Base-by-base conservation (phyloP, 371 early-diverging fungal species). In the Capniomyces stellatus region DNA sequence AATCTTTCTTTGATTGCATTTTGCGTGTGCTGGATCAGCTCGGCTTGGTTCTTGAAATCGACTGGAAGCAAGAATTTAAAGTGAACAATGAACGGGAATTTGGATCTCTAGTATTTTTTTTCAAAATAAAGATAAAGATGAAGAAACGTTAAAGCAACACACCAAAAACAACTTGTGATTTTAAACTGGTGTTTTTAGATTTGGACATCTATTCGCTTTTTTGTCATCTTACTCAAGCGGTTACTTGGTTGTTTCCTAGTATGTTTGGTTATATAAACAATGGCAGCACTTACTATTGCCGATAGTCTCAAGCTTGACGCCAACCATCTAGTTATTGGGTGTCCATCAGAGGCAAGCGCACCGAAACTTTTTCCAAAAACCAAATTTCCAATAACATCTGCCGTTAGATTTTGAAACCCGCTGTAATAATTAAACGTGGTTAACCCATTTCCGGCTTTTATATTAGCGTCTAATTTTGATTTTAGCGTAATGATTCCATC, bases 341-440 rank as follows among this genome's bases (percentile, higher is more conserved):
- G n/a, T 29, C 29, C 29, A 29, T 21, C 31, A 3, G 8, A 8
- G 23, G 28, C 10, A 4, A 51, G 1, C 4, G 58, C 43, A 1
- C 43, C 50, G 27, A 69, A 64, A 21, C 43, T 44, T 10, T 39
- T n/a, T 18, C 69, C 69, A 51, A 59, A 67, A 6, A 56, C 58
- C 18, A 69, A 55, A 13, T 19, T 27, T 15, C 69, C 60, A 19
- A 67, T 62, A 25, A 64, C 43, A 27, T 69, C 64, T 13, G 62
- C 44, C 0, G 61, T 57, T 4, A 62, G 30, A 2, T 28, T 44
- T 23, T 60, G 58, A 44, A 61, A 67, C 1, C 29, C 51, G 3
- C 52, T 44, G 47, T 55, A 54, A 41, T 63, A 66, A 51, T 67
- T 66, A n/a, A 62, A 54, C 21, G 1, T 29, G 39, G 23, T 22